phyloP scores from a whole-genome alignment of 352 stramenopile species.

The Phytophthora sojae region DNA sequence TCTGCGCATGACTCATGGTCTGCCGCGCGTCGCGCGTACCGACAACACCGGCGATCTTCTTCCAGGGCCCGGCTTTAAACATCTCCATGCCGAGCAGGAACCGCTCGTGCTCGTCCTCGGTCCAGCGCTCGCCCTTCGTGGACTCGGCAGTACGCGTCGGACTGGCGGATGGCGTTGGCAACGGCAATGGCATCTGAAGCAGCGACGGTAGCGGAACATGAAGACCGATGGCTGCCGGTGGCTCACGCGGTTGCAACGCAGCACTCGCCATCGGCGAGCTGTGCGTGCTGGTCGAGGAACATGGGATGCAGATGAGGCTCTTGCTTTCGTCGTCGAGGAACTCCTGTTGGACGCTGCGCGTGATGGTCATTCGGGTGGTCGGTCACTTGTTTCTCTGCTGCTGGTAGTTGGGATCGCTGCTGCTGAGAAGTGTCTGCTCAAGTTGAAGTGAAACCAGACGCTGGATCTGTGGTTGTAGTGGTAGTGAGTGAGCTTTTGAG shows the following conservation, averaged over 20 bases:
- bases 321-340: conserved; percentile 50
- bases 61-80: conserved; percentile 57
- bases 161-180: not conserved
- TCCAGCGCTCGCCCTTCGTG: conserved; percentile 47
- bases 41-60: conserved; percentile 51
- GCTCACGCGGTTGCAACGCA: not conserved
- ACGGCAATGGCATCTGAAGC: not conserved
- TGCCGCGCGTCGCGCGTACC: conserved; percentile 56
- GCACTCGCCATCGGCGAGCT: conserved; percentile 4
- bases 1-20: conserved; percentile 69
- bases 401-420: conserved; percentile 8
- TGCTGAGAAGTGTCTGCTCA: conserved; percentile 2
- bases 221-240: not conserved
- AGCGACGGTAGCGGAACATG: not conserved
- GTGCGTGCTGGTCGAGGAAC: conserved; percentile 7
- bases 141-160: conserved; percentile 13
- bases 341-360: conserved; percentile 39
- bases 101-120: conserved; percentile 56
- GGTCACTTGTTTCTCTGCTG: not conserved
- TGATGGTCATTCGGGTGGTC: conserved; percentile 46
- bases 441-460: conserved; percentile 3
- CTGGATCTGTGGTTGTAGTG: conserved; percentile 9
- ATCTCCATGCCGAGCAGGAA: conserved; percentile 58
- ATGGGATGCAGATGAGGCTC: conserved; percentile 41
- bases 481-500: not conserved